These are phyloP conservation scores for Eimeria tenella DNA, from an alignment of 169 alveolate species.

Conservation along the genomic window DNA sequence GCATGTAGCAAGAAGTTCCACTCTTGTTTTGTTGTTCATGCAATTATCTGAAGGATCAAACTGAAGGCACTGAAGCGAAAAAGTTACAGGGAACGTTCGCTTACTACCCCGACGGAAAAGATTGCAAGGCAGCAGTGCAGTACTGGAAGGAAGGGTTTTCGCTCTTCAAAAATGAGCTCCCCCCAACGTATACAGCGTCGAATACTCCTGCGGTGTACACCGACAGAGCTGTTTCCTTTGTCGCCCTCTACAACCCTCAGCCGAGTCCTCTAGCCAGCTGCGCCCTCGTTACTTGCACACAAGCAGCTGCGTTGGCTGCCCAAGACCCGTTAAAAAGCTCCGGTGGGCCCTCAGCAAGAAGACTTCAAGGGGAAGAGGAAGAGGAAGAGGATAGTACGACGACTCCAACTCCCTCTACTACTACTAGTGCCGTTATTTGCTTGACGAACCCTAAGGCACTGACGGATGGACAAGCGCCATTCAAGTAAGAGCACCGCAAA, in stretches of 20 bases:
- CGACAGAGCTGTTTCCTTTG: constrained; percentile 21
- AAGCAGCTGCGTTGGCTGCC: neutral
- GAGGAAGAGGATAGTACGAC: too few relatives aligned
- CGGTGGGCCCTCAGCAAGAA: too few relatives aligned
- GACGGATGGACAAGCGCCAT: constrained; percentile 52
- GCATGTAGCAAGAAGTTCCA: too few relatives aligned
- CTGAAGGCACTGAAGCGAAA: too few relatives aligned
- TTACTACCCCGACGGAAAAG: neutral
- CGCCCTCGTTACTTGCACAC: constrained; percentile 3
- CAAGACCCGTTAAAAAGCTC: too few relatives aligned
- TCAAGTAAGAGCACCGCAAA: neutral
- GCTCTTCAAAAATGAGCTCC: neutral
- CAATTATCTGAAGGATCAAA: too few relatives aligned
- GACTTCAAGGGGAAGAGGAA: neutral
- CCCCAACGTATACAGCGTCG: neutral
- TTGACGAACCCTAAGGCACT: constrained; percentile 25
- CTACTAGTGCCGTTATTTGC: constrained; percentile 12
- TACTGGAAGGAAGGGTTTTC: constrained; percentile 1
- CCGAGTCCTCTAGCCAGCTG: constrained; percentile 18
- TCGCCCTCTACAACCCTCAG: constrained; percentile 59
- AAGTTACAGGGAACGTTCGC: constrained; percentile 27
- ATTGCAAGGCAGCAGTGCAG: constrained; percentile 45
- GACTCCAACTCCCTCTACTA: neutral
- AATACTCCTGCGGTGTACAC: neutral
- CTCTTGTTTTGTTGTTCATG: too few relatives aligned